Evolutionary conservation across 1,139 yeast species (phyloP).

Genomic region (Candida sojae): DNA sequence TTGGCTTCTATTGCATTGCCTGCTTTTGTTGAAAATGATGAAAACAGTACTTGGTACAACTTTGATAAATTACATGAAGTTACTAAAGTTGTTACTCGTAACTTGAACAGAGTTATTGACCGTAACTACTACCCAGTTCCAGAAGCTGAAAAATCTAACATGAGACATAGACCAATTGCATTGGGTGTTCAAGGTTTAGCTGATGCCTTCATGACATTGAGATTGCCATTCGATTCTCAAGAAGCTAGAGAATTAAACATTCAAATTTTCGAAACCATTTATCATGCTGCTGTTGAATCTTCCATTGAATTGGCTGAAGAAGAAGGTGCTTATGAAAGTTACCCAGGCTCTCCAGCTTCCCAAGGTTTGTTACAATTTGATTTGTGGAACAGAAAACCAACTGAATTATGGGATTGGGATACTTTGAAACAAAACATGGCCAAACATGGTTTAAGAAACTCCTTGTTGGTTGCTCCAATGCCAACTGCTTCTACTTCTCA

Average conservation of each 20-base stretch:
- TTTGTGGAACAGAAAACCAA: slow-evolving; percentile 59
- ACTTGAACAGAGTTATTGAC: slow-evolving; percentile 58
- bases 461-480: slow-evolving; percentile 65
- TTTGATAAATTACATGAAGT: slow-evolving; percentile 57
- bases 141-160: slow-evolving; percentile 52
- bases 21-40: slow-evolving; percentile 55
- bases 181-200: slow-evolving; percentile 67
- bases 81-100: slow-evolving; percentile 53
- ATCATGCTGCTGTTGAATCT: slow-evolving; percentile 60
- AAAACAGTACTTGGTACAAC: slow-evolving; percentile 44
- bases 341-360: slow-evolving; percentile 60
- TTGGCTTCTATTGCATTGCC: slow-evolving; percentile 87
- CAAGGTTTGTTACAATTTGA: slow-evolving; percentile 58
- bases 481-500: slow-evolving; percentile 68
- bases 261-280: slow-evolving; percentile 62
- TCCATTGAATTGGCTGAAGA: slow-evolving; percentile 52
- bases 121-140: slow-evolving; percentile 58
- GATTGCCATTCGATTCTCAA: slow-evolving; percentile 59
- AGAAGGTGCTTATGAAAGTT: slow-evolving; percentile 52
- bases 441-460: slow-evolving; percentile 54
- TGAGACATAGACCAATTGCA: slow-evolving; percentile 62
- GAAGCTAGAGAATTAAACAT: slow-evolving; percentile 57
- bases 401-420: slow-evolving; percentile 62
- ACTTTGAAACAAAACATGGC: slow-evolving; percentile 44
- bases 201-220: slow-evolving; percentile 56